Conservation (phyloP, 495 filamentous ascomycete species). For the Cercophora newfieldiana region DNA sequence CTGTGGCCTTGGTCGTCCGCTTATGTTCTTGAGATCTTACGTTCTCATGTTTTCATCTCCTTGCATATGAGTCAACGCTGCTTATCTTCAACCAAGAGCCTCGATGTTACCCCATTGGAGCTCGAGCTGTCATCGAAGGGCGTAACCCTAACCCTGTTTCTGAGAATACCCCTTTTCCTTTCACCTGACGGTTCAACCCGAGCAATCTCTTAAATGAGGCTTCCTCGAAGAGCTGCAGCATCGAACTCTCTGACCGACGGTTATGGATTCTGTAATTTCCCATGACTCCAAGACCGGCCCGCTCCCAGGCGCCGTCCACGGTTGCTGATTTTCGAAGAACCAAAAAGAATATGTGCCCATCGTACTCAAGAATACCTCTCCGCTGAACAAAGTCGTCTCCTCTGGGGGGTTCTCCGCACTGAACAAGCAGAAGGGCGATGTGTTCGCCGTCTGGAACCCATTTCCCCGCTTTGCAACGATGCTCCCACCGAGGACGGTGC, state of each 20-base stretch:
- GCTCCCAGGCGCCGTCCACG: not conserved
- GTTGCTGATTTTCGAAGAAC: not conserved
- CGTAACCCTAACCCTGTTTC: not conserved
- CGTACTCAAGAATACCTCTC: not conserved
- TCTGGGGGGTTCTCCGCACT: too few relatives aligned
- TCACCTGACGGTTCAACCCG: too few relatives aligned
- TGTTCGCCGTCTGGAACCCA: not conserved
- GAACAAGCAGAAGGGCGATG: not conserved
- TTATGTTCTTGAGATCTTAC: too few relatives aligned
- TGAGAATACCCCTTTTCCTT: not conserved
- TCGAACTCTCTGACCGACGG: not conserved
- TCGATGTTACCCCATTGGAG: not conserved
- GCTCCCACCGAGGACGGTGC: not conserved
- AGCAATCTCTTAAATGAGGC: too few relatives aligned
- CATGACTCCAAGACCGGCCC: not conserved
- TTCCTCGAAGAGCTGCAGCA: not conserved
- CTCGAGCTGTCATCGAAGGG: not conserved
- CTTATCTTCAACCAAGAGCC: not conserved
- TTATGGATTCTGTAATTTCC: not conserved
- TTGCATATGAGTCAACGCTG: not conserved
- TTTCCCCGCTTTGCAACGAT: not conserved
- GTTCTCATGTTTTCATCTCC: not conserved
- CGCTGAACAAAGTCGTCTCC: too few relatives aligned
- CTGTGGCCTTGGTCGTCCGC: too few relatives aligned
- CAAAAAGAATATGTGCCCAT: not conserved